Evolutionary conservation across 83 land plant species (phyloP).

Genomic region (Diphasiastrum complanatum): DNA sequence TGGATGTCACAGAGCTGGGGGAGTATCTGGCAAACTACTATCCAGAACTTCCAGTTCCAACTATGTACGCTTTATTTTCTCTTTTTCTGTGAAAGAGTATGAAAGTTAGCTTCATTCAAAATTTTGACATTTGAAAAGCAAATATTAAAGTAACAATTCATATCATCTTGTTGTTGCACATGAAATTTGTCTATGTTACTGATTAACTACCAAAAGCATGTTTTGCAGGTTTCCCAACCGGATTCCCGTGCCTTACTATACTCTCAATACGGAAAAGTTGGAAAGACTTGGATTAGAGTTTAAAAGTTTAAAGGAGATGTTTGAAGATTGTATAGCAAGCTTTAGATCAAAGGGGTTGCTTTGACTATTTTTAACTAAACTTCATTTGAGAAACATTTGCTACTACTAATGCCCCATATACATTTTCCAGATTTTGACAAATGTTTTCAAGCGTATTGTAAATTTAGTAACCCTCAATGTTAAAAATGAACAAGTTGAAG

Average conservation of each 20-base stretch:
- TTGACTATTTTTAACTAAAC: no score
- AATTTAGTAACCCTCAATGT: no score
- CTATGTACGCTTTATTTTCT: conserved; percentile 4
- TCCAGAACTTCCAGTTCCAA: conserved; percentile 24
- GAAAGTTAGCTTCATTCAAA: neutral
- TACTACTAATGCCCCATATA: no score
- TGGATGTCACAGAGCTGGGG: conserved; percentile 18
- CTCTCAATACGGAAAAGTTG: conserved; percentile 23
- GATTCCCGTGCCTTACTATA: conserved; percentile 19
- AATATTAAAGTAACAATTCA: neutral
- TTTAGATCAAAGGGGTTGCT: no score
- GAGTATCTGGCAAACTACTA: conserved; percentile 21
- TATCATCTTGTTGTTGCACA: neutral
- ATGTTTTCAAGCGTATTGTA: no score
- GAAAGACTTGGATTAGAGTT: conserved; percentile 28
- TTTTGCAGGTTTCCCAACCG: conserved; percentile 18
- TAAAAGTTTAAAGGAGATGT: conserved; percentile 34
- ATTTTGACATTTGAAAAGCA: neutral
- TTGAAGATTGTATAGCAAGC: conserved; percentile 32
- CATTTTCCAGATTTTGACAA: no score
- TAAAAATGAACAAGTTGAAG: no score
- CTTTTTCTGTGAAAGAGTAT: neutral
- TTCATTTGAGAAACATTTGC: no score
- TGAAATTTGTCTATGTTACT: neutral
- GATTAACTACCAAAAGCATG: neutral